Conservation (phyloP, 352 stramenopile genomes). For the Salisapilia sapeloensis region DNA sequence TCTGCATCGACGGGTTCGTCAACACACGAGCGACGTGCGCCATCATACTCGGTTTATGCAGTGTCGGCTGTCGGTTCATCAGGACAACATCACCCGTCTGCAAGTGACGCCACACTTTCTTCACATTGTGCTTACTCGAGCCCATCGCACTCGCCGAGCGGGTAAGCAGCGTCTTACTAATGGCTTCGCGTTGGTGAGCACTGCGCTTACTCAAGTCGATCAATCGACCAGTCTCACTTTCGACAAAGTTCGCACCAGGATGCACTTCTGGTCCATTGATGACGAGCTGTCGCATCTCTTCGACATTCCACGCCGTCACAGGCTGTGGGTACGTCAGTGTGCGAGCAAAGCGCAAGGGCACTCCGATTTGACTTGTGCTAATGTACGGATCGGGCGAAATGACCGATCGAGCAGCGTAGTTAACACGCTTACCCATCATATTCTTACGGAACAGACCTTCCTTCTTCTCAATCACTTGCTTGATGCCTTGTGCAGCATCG, state of each 20-base stretch:
- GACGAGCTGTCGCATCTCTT: constrained; percentile 93
- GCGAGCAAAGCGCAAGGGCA: constrained; percentile 96
- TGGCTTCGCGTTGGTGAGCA: constrained; percentile 85
- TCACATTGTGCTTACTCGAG: constrained; percentile 76
- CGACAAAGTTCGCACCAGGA: constrained; percentile 96
- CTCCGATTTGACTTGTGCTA: constrained; percentile 98
- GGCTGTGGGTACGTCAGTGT: constrained; percentile 96
- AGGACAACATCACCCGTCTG: constrained; percentile 97
- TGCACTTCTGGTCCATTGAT: constrained; percentile 92
- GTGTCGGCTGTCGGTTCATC: constrained; percentile 99
- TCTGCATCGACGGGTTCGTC: constrained; percentile 94
- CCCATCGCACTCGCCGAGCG: constrained; percentile 65
- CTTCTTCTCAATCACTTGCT: constrained; percentile 99
- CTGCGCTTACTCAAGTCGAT: constrained; percentile 92
- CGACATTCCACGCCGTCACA: constrained; percentile 96
- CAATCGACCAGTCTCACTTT: constrained; percentile 87
- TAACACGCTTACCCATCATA: constrained; percentile 98
- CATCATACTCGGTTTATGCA: constrained; percentile 99
- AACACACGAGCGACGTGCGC: constrained; percentile 96
- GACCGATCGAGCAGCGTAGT: constrained; percentile 97
- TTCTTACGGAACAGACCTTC: constrained; percentile 99
- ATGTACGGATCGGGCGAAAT: constrained; percentile 99
- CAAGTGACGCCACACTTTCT: constrained; percentile 96
- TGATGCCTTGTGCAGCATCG: constrained; percentile 82
- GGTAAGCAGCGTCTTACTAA: constrained; percentile 92